A percentile compares a stretch with the other conserved stretches of the same genome.
These are phyloP conservation scores for Cyberlindnera subsufficiens DNA, from an alignment of 805 yeast genomes.

Conservation along the genomic window DNA sequence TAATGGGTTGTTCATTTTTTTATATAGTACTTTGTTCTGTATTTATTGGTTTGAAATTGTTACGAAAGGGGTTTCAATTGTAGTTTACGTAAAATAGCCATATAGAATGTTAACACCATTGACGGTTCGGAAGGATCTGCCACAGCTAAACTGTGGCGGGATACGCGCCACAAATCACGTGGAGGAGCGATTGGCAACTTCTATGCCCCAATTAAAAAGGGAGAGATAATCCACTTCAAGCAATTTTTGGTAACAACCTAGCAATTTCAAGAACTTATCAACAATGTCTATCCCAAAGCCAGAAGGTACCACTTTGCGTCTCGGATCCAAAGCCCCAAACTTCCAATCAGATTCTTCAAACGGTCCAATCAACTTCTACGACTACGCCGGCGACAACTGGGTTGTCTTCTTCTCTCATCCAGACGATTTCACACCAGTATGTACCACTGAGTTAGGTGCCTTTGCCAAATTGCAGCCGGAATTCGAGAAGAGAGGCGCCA, in stretches of 20 bases:
- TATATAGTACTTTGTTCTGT: background rate
- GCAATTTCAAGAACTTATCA: constrained; percentile 28
- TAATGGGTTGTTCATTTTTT: background rate
- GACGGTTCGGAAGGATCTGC: background rate
- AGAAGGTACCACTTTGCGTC: constrained; percentile 33
- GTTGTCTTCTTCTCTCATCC: constrained; percentile 68
- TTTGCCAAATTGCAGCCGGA: constrained; percentile 68
- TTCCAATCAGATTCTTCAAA: constrained; percentile 57
- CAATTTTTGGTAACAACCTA: background rate
- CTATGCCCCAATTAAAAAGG: too few species aligned
- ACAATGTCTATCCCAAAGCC: constrained; percentile 37
- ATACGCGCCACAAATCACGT: background rate
- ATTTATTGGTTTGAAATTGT: background rate
- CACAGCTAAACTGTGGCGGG: background rate
- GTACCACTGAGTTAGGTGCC: constrained; percentile 76
- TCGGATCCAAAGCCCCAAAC: constrained; percentile 67
- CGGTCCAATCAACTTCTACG: constrained; percentile 60
- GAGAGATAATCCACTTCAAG: too few species aligned
- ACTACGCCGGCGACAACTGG: constrained; percentile 58
- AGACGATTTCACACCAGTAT: constrained; percentile 74
- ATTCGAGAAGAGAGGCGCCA: constrained; percentile 57
- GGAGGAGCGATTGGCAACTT: background rate
- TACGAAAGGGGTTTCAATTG: background rate
- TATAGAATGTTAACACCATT: background rate
- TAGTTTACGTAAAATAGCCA: background rate